A percentile compares a stretch with the other conserved stretches of the same genome.
Conservation (phyloP, 2,329 filamentous ascomycete species). For the Teratosphaeria pseudoeucalypti region DNA sequence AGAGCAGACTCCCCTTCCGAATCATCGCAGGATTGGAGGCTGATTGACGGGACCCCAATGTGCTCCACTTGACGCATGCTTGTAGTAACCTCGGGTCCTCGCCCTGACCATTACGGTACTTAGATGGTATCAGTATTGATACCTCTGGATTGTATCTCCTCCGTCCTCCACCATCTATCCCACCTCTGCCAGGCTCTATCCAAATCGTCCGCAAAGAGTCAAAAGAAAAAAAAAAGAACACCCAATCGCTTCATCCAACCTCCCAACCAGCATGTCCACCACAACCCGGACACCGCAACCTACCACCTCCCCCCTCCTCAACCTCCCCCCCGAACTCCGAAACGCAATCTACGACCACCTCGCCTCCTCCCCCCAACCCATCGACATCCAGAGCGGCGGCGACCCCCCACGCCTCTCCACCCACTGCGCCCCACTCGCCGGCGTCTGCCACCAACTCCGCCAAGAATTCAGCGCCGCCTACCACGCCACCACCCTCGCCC, state of each 20-base stretch:
- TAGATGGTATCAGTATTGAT: no score
- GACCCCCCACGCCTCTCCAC: not conserved
- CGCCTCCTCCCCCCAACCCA: not conserved
- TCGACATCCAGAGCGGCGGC: not conserved
- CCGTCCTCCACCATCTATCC: no score
- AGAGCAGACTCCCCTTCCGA: no score
- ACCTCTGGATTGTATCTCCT: no score
- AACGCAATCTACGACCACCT: slow-evolving; percentile 5
- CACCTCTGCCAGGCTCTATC: no score
- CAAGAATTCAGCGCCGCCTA: slow-evolving; percentile 2
- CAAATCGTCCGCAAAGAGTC: no score
- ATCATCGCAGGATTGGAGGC: no score
- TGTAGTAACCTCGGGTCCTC: no score
- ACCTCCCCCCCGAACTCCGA: slow-evolving; percentile 3
- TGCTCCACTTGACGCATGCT: no score
- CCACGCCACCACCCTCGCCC: not conserved
- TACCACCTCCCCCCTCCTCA: not conserved
- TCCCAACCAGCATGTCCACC: not conserved
- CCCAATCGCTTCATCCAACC: not conserved
- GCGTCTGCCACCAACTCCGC: slow-evolving; percentile 1
- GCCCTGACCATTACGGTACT: no score
- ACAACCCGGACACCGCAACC: not conserved
- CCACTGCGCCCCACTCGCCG: not conserved
- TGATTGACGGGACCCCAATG: no score
- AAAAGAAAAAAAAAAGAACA: no score